Base-by-base conservation (phyloP, 768 basidiomycete species). In the Cystofilobasidium macerans region DNA sequence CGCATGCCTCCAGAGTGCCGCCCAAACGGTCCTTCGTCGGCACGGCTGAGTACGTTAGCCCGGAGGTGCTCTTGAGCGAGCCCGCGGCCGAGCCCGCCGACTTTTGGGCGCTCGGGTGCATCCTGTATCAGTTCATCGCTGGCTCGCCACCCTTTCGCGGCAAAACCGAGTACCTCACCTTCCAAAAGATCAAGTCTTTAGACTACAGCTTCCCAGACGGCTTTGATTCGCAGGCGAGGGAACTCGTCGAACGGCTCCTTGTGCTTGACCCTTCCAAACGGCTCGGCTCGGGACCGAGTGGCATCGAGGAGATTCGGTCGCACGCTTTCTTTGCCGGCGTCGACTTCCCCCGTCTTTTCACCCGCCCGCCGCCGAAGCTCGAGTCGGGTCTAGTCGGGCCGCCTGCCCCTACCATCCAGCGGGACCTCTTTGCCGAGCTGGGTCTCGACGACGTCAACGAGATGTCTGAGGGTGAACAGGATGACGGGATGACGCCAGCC, bases 21-120 rank as follows among this genome's bases (percentile, higher is more conserved):
- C 54, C 65, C 30, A 82, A 83, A 28, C 81, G 84, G 61, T 86
- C 87, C 0, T 93, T 88, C 75, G 90, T 93, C 22, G 91, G 91
- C 16, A 89, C 89, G 4, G 87, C 90, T 0, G 88, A 92, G 71
- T 94, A 92, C 71, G 86, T 91, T 64, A 84, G 86, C 13, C 91
- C 91, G 0, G 91, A 94, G 75, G 81, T 98, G 8, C 78, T 94
- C 32, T 82, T 87, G 64, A 85, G 78, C 54, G 78, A 78, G 48
- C 72, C 86, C 73, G 88, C 87, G 8, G 85, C 85, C 69, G 84
- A 81, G 77, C 85, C 88, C 69, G 89, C 93, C 45, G 95, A 98
- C 76, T 80, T 91, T 13, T 99, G 94, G 94, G 89, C 92, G 6
- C 80, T 95, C 30, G 95, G 92, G 1, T 97, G 94, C 76, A 86